Evolutionary conservation across 768 basidiomycete species (phyloP), one percentile per base, ranked within the genome.

Genomic region (Leccinellum luteum): DNA sequence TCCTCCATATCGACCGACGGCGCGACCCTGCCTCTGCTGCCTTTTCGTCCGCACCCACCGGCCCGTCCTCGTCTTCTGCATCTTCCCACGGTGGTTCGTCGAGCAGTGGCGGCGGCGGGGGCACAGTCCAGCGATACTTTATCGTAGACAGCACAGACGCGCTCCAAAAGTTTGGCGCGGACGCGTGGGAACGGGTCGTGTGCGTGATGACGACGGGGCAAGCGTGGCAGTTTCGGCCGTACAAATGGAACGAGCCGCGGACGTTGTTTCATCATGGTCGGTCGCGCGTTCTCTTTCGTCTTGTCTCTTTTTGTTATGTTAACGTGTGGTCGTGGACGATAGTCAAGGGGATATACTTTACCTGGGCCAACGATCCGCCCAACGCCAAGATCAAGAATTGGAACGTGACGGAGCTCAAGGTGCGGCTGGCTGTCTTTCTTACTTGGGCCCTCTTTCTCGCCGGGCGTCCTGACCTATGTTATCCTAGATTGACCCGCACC

Each of bases 151-250:
- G 89, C 21, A 89, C 91, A 0, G 96, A 99, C 64, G 94, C 96
- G 1, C 76, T 99, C 23, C 81, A 84, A 32, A 98, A 98, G 74
- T 94, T 99, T 62, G 90, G 90, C 5, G 79, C 89, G 4, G 95
- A 97, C 59, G 90, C 93, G 2, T 98, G 96, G 95, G 94, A 98
- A 55, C 84, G 96, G 35, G 97, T 99, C 5, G 89, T 97, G 4
- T 97, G 95, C 63, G 96, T 99, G 15, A 89, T 97, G 85, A 98
- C 97, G 9, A 99, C 97, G 0, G 97, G 97, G 1, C 96, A 98
- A 64, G 89, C 90, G 31, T 98, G 97, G 97, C 97, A 99, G 70
- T 99, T 99, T 75, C 80, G 87, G 56, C 89, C 92, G 17, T 98
- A 98, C 76, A 95, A 96, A 70, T 99, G 96, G 96, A 86, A 81